Conservation (phyloP, 805 yeast genomes). For the Tetrapisispora nanseiensis region DNA sequence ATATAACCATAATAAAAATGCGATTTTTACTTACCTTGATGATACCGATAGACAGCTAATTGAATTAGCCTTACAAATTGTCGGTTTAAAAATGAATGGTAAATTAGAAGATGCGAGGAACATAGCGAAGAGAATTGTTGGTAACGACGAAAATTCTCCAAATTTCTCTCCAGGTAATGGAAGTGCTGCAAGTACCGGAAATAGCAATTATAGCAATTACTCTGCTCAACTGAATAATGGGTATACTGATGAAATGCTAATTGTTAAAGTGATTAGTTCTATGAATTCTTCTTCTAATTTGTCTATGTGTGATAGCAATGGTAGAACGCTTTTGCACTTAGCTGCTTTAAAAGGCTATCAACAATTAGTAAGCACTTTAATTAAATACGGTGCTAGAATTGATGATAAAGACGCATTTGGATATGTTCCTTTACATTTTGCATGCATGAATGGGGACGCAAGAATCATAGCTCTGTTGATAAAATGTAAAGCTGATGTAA, state of each 20-base stretch:
- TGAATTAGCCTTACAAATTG: constrained; percentile 91
- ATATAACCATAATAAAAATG: constrained; percentile 15
- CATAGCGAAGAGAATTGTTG: constrained; percentile 85
- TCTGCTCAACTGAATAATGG: neutral
- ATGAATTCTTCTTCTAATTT: constrained; percentile 67
- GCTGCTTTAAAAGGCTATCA: constrained; percentile 69
- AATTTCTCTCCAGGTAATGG: constrained; percentile 9
- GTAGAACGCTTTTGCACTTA: constrained; percentile 82
- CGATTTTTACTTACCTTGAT: constrained; percentile 80
- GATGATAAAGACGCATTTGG: constrained; percentile 74
- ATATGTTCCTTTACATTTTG: constrained; percentile 79
- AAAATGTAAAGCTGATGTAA: constrained; percentile 53
- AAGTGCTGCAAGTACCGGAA: neutral
- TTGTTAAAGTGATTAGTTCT: constrained; percentile 50
- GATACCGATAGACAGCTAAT: constrained; percentile 92
- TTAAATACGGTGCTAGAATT: constrained; percentile 56
- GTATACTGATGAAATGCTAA: constrained; percentile 31
- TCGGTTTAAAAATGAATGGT: constrained; percentile 95
- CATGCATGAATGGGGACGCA: constrained; percentile 65
- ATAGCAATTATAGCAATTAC: neutral
- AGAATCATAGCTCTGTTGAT: constrained; percentile 52
- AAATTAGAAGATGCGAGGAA: constrained; percentile 88
- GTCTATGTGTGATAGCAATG: constrained; percentile 71
- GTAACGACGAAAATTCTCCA: constrained; percentile 29
- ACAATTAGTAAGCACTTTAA: constrained; percentile 50